phyloP scores from a whole-genome alignment of 192 early-diverging fungal genomes.

The Umbelopsis sp. region DNA sequence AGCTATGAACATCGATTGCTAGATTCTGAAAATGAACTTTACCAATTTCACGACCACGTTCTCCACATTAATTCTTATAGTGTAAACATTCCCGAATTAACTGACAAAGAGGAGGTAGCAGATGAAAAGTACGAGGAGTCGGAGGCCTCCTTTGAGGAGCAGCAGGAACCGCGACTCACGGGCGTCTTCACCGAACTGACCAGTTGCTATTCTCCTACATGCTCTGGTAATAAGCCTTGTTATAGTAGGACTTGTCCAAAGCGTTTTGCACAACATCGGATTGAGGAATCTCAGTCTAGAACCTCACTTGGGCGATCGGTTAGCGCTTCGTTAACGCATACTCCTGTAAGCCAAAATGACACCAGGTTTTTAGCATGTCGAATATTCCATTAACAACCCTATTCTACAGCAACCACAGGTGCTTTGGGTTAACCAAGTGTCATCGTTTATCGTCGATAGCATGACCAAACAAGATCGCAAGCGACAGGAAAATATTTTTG shows the following conservation, averaged over 20 bases:
- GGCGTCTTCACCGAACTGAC: constrained; percentile 91
- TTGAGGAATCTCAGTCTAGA: constrained; percentile 22
- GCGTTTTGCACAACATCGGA: constrained; percentile 64
- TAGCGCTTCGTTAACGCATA: neutral
- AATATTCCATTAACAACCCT: no score
- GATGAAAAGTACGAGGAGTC: constrained; percentile 19
- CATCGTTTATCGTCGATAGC: constrained; percentile 68
- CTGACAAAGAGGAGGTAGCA: neutral
- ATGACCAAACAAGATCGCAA: constrained; percentile 78
- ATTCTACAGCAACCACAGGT: constrained; percentile 43
- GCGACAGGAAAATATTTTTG: constrained; percentile 92
- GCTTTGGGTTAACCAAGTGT: constrained; percentile 85
- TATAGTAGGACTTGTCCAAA: constrained; percentile 91
- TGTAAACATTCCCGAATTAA: neutral
- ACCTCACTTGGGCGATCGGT: neutral
- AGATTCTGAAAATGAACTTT: constrained; percentile 83
- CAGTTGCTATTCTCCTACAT: constrained; percentile 94
- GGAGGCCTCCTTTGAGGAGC: constrained; percentile 4
- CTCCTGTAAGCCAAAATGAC: neutral
- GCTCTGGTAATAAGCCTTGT: constrained; percentile 76
- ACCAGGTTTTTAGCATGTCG: no score
- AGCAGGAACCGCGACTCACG: constrained; percentile 48
- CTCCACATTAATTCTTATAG: neutral
- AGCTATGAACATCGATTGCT: constrained; percentile 83
- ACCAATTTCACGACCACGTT: constrained; percentile 68